Base-by-base conservation (phyloP, 345 rosid species). In the Eucalyptus sp. region DNA sequence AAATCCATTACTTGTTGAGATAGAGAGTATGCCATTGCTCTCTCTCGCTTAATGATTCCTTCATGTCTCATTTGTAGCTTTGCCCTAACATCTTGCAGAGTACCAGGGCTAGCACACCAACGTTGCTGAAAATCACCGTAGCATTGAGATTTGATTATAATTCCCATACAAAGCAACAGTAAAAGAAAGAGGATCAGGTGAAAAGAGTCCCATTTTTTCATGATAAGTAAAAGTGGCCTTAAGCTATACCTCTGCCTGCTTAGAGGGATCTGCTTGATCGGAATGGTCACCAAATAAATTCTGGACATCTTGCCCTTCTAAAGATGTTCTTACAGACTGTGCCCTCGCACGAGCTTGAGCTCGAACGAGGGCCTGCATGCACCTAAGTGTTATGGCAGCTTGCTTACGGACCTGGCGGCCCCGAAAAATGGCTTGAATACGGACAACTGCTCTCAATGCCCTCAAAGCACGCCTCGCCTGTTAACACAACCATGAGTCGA, bases 301-400 rank as follows among this genome's bases (percentile, higher is more conserved):
- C 50, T 88, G 86, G 13, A 33, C 86, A 71, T 91, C 92, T 44
- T 93, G 91, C 27, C 89, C 93, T n/a, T 94, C 94, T 4, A 92
- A 90, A 90, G 95, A 88, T 6, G 88, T 90, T 49, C 89, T 88
- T 48, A 79, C 92, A 87, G 86, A 92, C 48, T 92, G 94, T 41
- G 97, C 97, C 90, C 98, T 93, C 7, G 95, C 95, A 33, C 94
- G 95, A 89, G 96, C 95, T 92, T 98, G 99, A 81, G 95, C 99
- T 87, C 98, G 91, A 41, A 98, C 97, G 89, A 97, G 98, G 92
- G 99, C 99, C 90, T 98, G 99, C 99, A 98, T 98, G 90, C 99
- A 96, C 94, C 96, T 92, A 24, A 97, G 93, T 60, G 99, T 95
- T 90, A 98, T 95, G 37, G 96, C 97, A 58, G 99, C 99, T 93